A percentile compares a stretch with the other conserved stretches of the same genome.
Evolutionary conservation across 1,284 basidiomycete genomes (phyloP).

Genomic region (Dichomitus squalens): DNA sequence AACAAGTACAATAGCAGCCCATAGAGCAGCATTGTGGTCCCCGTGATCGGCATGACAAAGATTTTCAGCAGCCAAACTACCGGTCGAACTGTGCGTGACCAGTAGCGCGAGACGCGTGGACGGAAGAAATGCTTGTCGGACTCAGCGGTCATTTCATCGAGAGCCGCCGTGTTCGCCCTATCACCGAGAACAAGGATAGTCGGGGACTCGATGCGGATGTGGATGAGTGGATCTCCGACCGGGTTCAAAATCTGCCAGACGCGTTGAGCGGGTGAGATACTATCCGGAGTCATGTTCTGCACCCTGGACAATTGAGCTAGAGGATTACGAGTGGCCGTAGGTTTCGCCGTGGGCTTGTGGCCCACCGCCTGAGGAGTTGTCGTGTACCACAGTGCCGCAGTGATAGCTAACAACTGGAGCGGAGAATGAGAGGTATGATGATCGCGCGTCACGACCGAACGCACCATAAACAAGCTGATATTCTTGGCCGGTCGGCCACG

Average conservation of each 20-base stretch:
- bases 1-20: slow-evolving; percentile 85
- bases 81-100: slow-evolving; percentile 51
- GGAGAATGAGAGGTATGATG: slow-evolving; percentile 7
- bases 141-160: slow-evolving; percentile 19
- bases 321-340: slow-evolving; percentile 38
- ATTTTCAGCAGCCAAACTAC: slow-evolving; percentile 80
- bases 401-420: slow-evolving; percentile 69
- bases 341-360: slow-evolving; percentile 31
- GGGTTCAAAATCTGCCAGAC: slow-evolving; percentile 89
- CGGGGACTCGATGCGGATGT: slow-evolving; percentile 81
- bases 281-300: slow-evolving; percentile 25
- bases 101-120: slow-evolving; percentile 46
- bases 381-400: slow-evolving; percentile 70
- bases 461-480: slow-evolving; percentile 77
- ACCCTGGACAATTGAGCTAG: slow-evolving; percentile 34
- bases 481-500: slow-evolving; percentile 79
- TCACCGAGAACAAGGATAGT: slow-evolving; percentile 71
- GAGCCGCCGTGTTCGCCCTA: neutral
- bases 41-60: slow-evolving; percentile 82
- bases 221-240: slow-evolving; percentile 65
- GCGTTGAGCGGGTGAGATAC: slow-evolving; percentile 53
- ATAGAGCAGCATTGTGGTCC: slow-evolving; percentile 78
- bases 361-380: slow-evolving; percentile 53
- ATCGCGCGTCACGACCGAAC: slow-evolving; percentile 2
- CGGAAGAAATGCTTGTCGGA: slow-evolving; percentile 37